A percentile compares a stretch with the other conserved stretches of the same genome.
Conservation (phyloP, 1,284 basidiomycete species). For the Apiotrichum domesticum region DNA sequence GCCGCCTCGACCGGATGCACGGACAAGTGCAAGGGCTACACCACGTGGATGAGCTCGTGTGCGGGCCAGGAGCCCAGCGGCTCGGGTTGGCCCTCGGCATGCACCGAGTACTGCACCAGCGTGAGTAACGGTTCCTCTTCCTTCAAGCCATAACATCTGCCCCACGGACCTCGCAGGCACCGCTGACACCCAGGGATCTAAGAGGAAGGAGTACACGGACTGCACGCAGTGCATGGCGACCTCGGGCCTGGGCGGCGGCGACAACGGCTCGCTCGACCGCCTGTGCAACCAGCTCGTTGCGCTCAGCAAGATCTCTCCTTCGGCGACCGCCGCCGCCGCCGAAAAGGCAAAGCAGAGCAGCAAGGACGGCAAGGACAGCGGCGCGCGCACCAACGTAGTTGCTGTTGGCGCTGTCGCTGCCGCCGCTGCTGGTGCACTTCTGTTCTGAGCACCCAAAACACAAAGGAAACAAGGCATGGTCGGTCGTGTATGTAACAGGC, state of each 20-base stretch:
- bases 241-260: not conserved
- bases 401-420: not conserved
- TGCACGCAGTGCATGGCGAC: conserved; percentile 1
- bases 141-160: not conserved
- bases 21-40: conserved; percentile 9
- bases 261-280: conserved; percentile 5
- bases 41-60: conserved; percentile 4
- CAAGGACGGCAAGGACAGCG: not conserved
- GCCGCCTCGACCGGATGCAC: conserved; percentile 1
- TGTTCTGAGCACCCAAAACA: not conserved
- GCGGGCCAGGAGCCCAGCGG: conserved; percentile 6
- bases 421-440: not conserved
- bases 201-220: conserved; percentile 1
- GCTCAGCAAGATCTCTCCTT: not conserved
- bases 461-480: not conserved
- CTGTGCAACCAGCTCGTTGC: conserved; percentile 1
- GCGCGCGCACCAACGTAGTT: not conserved
- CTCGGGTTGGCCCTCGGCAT: not conserved
- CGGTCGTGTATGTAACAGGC: too few species aligned
- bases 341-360: not conserved
- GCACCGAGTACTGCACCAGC: conserved; percentile 7
- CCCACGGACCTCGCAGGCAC: too few species aligned
- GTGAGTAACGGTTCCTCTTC: not conserved
- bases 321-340: not conserved
- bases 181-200: not conserved